Evolutionary conservation across 345 rosid species (phyloP).

Genomic region (Conringia planisiliqua): DNA sequence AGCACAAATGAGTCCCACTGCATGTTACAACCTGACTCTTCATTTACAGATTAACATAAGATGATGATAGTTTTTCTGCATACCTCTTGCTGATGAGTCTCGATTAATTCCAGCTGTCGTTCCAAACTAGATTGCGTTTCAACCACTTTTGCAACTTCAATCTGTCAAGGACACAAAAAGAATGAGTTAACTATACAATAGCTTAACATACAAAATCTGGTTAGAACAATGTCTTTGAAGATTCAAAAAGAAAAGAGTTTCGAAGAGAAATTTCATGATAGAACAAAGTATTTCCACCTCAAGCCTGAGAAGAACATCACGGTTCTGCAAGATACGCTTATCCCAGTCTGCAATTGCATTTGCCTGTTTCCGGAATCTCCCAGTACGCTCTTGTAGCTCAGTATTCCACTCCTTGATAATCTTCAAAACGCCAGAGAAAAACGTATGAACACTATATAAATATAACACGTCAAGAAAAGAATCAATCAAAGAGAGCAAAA

Average conservation of each 20-base stretch:
- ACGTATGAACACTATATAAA: background rate
- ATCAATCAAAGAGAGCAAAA: slow-evolving; percentile 5
- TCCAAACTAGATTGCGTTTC: slow-evolving; percentile 85
- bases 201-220: background rate
- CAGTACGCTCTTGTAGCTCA: slow-evolving; percentile 91
- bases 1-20: background rate
- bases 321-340: slow-evolving; percentile 90
- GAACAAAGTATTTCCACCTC: slow-evolving; percentile 51
- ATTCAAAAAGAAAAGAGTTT: background rate
- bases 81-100: slow-evolving; percentile 99
- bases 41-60: background rate
- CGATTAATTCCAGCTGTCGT: slow-evolving; percentile 83
- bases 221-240: slow-evolving; percentile 3
- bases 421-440: slow-evolving; percentile 37
- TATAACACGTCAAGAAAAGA: background rate
- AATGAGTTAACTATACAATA: slow-evolving; percentile 10
- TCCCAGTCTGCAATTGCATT: slow-evolving; percentile 97
- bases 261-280: background rate
- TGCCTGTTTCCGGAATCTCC: slow-evolving; percentile 89
- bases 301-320: slow-evolving; percentile 94
- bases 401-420: slow-evolving; percentile 95
- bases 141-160: slow-evolving; percentile 97
- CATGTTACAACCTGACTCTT: background rate
- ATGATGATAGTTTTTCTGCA: background rate
- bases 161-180: slow-evolving; percentile 41